Evolutionary conservation across 805 yeast species (phyloP).

Genomic region (Jamesozyma piceae): DNA sequence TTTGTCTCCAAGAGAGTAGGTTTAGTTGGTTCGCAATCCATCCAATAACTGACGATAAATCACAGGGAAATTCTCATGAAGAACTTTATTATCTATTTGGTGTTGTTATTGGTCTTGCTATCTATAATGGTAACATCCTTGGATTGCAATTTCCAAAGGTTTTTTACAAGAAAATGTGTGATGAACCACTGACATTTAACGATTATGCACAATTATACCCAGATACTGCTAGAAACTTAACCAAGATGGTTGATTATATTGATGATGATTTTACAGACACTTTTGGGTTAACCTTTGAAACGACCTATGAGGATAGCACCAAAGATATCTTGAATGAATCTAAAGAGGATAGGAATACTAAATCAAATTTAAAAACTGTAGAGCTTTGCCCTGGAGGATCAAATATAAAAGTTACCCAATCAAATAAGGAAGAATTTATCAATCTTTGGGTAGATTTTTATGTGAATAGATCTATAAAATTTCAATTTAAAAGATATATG

Average conservation of each 20-base stretch:
- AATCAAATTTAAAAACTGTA: slow-evolving; percentile 26
- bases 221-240: slow-evolving; percentile 44
- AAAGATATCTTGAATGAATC: slow-evolving; percentile 3
- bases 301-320: slow-evolving; percentile 37
- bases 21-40: slow-evolving; percentile 64
- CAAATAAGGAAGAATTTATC: slow-evolving; percentile 53
- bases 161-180: slow-evolving; percentile 63
- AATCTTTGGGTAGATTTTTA: slow-evolving; percentile 52
- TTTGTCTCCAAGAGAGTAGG: slow-evolving; percentile 57
- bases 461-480: slow-evolving; percentile 43
- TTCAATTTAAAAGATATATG: slow-evolving; percentile 49
- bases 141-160: slow-evolving; percentile 72
- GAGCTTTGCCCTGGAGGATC: slow-evolving; percentile 57
- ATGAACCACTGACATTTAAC: slow-evolving; percentile 42
- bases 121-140: slow-evolving; percentile 79
- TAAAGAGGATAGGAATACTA: background rate
- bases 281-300: slow-evolving; percentile 54
- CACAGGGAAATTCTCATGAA: slow-evolving; percentile 12
- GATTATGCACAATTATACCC: slow-evolving; percentile 71
- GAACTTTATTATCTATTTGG: slow-evolving; percentile 74
- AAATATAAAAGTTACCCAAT: slow-evolving; percentile 42
- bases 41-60: slow-evolving; percentile 30
- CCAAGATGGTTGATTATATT: slow-evolving; percentile 37
- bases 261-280: slow-evolving; percentile 38
- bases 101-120: slow-evolving; percentile 78